Percentiles rank a stretch among this genome's conserved stretches.
phyloP scores from a whole-genome alignment of 2,329 filamentous ascomycete species.

The Venturia effusa region DNA sequence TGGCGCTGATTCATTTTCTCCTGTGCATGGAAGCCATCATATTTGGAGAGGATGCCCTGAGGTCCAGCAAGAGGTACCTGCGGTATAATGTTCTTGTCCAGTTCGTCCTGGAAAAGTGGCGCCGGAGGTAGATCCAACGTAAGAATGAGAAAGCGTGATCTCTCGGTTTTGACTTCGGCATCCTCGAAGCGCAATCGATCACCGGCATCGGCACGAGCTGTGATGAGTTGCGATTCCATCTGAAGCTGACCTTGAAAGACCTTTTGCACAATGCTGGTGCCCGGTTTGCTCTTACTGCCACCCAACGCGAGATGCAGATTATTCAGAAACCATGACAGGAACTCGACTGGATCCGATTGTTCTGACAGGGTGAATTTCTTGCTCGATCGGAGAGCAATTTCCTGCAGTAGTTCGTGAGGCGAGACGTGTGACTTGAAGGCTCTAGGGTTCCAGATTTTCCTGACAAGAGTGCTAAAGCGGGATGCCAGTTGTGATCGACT shows the following conservation, averaged over 20 bases:
- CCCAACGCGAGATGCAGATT: conserved; percentile 86
- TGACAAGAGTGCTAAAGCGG: conserved; percentile 77
- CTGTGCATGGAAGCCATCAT: conserved; percentile 78
- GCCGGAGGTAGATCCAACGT: conserved; percentile 87
- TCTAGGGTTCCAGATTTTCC: conserved; percentile 96
- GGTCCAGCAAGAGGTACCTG: conserved; percentile 64
- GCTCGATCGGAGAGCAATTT: conserved; percentile 78
- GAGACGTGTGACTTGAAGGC: conserved; percentile 97
- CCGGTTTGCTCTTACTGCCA: conserved; percentile 76
- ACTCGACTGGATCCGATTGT: conserved; percentile 93
- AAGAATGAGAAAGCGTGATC: conserved; percentile 76
- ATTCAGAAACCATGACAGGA: conserved; percentile 95
- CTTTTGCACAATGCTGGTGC: conserved; percentile 76
- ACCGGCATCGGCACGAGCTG: conserved; percentile 74
- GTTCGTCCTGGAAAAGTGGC: conserved; percentile 90
- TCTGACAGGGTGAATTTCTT: conserved; percentile 86
- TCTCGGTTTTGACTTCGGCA: conserved; percentile 68
- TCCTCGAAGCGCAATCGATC: conserved; percentile 91
- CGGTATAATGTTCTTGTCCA: conserved; percentile 93
- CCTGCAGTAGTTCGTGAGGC: conserved; percentile 91
- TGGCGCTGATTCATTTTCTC: conserved; percentile 83
- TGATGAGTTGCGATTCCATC: conserved; percentile 88
- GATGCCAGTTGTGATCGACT: conserved; percentile 71
- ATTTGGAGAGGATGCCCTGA: conserved; percentile 67
- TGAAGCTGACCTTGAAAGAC: conserved; percentile 90